Conservation (phyloP, 2,329 filamentous ascomycete species). For the Fusarium nanum region DNA sequence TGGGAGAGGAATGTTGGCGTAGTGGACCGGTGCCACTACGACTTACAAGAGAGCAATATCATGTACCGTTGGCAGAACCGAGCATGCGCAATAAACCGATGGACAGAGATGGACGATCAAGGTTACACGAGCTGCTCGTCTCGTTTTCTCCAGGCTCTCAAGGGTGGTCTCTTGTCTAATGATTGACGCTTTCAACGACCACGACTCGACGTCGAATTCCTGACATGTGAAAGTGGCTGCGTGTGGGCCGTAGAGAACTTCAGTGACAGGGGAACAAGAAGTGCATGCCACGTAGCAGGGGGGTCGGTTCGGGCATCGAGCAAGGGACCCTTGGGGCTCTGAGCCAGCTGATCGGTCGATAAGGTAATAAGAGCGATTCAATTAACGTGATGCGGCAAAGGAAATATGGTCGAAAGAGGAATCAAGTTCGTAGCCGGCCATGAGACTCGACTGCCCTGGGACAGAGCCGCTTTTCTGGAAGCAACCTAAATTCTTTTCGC, state of each 20-base stretch:
- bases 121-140: conserved; percentile 9
- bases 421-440: conserved; percentile 30
- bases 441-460: conserved; percentile 11
- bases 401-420: conserved; percentile 33
- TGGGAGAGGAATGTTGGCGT: conserved; percentile 37
- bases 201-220: conserved; percentile 8
- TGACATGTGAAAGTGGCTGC: conserved; percentile 52
- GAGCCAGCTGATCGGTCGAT: conserved; percentile 32
- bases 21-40: conserved; percentile 1
- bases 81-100: conserved; percentile 24
- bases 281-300: conserved; percentile 37
- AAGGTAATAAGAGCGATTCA: conserved; percentile 23
- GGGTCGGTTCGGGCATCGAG: conserved; percentile 5
- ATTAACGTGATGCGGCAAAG: conserved; percentile 37
- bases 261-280: conserved; percentile 30
- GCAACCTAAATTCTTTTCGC: conserved; percentile 25
- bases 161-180: conserved; percentile 24
- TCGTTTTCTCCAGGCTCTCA: conserved; percentile 20
- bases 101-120: conserved; percentile 12
- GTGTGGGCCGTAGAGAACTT: conserved; percentile 25
- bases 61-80: conserved; percentile 13
- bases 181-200: conserved; percentile 1
- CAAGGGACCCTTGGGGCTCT: conserved; percentile 22
- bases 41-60: conserved; percentile 12
- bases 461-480: conserved; percentile 40